Evolutionary conservation across 345 rosid species (phyloP).

Genomic region (Corchorus capsularis): DNA sequence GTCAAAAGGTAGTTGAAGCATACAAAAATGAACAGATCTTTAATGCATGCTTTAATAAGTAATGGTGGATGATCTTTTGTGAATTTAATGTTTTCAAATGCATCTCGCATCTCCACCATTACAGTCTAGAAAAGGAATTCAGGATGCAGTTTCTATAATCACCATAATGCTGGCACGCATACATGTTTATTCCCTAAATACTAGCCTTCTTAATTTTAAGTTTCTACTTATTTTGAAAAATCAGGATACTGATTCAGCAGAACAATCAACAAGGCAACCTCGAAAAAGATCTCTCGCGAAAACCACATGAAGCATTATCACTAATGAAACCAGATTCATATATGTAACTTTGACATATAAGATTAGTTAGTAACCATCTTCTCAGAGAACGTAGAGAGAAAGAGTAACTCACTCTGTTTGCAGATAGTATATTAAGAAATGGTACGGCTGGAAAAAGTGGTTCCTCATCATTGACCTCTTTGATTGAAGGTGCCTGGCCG

Average conservation of each 20-base stretch:
- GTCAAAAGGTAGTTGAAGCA: neutral
- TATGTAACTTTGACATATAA: neutral
- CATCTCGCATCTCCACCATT: neutral
- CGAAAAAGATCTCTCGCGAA: neutral
- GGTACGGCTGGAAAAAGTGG: constrained; percentile 78
- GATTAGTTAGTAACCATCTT: neutral
- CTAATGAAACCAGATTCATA: neutral
- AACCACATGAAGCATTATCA: neutral
- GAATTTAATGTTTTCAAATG: neutral
- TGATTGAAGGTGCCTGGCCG: constrained; percentile 88
- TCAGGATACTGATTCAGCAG: neutral
- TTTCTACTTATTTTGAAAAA: neutral
- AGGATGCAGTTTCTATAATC: neutral
- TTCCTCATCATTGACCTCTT: constrained; percentile 94
- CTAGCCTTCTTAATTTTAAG: neutral
- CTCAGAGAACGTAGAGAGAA: constrained; percentile 18
- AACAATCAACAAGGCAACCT: neutral
- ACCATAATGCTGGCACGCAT: neutral
- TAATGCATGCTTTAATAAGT: neutral
- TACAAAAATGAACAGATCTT: neutral
- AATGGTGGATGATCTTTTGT: neutral
- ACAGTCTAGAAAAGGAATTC: neutral
- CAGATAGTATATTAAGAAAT: constrained; percentile 40
- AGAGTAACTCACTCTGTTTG: constrained; percentile 37
- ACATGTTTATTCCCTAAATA: neutral